Evolutionary conservation across 306 rosid species (phyloP), one percentile per base, ranked within the genome.

Genomic region (Phaseolus lunatus): DNA sequence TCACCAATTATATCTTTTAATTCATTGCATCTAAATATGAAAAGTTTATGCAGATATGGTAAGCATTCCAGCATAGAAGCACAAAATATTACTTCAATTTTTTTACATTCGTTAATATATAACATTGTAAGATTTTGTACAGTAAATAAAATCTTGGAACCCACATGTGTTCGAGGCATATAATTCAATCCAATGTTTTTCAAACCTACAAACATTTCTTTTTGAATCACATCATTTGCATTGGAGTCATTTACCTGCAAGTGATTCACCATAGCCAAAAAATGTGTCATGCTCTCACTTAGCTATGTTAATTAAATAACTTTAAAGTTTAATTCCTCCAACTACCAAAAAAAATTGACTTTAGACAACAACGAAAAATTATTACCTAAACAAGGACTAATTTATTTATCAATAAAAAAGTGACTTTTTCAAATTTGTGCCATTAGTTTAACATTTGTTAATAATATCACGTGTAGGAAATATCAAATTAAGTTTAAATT

Each of bases 31-130:
- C 7, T 7, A 8, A 2, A 9, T 54, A 54, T 54, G 29, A 0
- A 0, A 9, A 53, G 5, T 19, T 3, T 9, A 2, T 53, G 59
- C 61, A 54, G 4, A 6, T 54, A 26, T 20, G 61, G 29, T 1
- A 20, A 54, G 15, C 29, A 54, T 3, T 26, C 23, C 4, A 9
- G 0, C 5, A 6, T 48, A 16, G 53, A 48, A 49, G 54, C 54
- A n/a, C 22, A n/a, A n/a, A 49, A 49, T n/a, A 49, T 7, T 49
- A 11, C 54, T 49, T 49, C 1, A 9, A n/a, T 7, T n/a, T 49
- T 49, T 49, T 6, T 10, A 49, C 22, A 49, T 16, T 7, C 0
- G 0, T 1, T 0, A 16, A 49, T 49, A 0, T 0, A 0, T 11
- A 54, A 49, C 22, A 1, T 3, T n/a, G 9, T 49, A n/a, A 49